Conservation (phyloP, 1,139 yeast species). For the Sugiyamaella japonica region DNA sequence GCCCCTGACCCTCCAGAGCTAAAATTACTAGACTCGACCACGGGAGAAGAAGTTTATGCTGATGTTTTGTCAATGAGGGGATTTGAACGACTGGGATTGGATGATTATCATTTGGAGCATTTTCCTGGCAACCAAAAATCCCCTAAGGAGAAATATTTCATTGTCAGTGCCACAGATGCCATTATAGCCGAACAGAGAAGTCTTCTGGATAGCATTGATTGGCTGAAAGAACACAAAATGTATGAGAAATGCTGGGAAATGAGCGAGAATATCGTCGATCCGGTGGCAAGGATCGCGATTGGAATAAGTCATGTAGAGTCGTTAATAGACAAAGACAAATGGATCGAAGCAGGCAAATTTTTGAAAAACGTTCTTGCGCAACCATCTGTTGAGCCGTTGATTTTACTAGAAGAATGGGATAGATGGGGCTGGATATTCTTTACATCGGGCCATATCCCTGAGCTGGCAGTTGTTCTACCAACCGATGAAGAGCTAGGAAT, state of each 20-base stretch:
- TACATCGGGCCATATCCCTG: constrained; percentile 49
- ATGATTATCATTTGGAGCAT: constrained; percentile 63
- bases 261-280: constrained; percentile 56
- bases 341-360: constrained; percentile 59
- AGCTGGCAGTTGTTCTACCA: constrained; percentile 59
- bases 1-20: constrained; percentile 61
- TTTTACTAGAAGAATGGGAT: constrained; percentile 56
- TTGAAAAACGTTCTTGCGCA: constrained; percentile 46
- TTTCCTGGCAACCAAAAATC: constrained; percentile 7
- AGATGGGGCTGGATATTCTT: constrained; percentile 60
- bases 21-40: constrained; percentile 59
- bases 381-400: constrained; percentile 30
- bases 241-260: constrained; percentile 77
- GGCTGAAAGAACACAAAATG: constrained; percentile 61
- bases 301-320: constrained; percentile 65
- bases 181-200: constrained; percentile 72
- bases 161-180: constrained; percentile 80
- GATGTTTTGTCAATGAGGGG: constrained; percentile 70
- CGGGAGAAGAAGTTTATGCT: constrained; percentile 76
- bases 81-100: constrained; percentile 63
- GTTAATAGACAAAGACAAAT: constrained; percentile 50
- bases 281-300: constrained; percentile 53
- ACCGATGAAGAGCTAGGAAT: constrained; percentile 44
- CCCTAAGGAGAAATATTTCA: constrained; percentile 51
- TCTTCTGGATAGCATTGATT: constrained; percentile 64